Conservation (phyloP, 106 monocot species). For the Allium fistulosum region DNA sequence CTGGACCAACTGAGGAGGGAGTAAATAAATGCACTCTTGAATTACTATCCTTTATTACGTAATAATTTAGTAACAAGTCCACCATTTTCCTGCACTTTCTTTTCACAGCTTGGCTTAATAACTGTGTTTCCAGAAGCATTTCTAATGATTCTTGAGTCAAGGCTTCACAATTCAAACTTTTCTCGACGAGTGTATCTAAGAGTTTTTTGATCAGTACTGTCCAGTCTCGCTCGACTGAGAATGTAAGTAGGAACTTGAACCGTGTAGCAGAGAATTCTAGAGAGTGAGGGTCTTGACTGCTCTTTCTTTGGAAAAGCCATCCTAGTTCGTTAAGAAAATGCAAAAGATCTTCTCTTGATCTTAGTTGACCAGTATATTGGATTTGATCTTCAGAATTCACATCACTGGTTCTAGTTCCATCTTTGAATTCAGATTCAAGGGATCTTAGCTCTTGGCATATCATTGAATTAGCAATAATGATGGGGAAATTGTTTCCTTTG, state of each 20-base stretch:
- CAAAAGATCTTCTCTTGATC: constrained; percentile 53
- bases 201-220: constrained; percentile 47
- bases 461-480: constrained; percentile 66
- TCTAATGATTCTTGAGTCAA: constrained; percentile 55
- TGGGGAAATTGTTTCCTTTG: constrained; percentile 89
- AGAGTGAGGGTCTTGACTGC: not conserved
- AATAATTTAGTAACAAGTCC: constrained; percentile 67
- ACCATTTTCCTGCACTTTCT: constrained; percentile 89
- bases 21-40: constrained; percentile 47
- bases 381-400: constrained; percentile 16
- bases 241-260: constrained; percentile 78
- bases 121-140: constrained; percentile 62
- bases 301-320: constrained; percentile 85
- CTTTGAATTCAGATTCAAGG: constrained; percentile 74
- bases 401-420: constrained; percentile 17
- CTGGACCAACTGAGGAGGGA: constrained; percentile 64
- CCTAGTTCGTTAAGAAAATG: constrained; percentile 97
- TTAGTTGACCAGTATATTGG: constrained; percentile 23
- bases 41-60: constrained; percentile 12
- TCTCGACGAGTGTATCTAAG: constrained; percentile 65
- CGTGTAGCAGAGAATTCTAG: constrained; percentile 53
- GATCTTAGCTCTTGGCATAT: constrained; percentile 76
- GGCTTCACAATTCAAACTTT: constrained; percentile 25
- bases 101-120: constrained; percentile 81
- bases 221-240: constrained; percentile 85